phyloP scores from a whole-genome alignment of 139 green algal species.

The Chlamydomonas eustigma region DNA sequence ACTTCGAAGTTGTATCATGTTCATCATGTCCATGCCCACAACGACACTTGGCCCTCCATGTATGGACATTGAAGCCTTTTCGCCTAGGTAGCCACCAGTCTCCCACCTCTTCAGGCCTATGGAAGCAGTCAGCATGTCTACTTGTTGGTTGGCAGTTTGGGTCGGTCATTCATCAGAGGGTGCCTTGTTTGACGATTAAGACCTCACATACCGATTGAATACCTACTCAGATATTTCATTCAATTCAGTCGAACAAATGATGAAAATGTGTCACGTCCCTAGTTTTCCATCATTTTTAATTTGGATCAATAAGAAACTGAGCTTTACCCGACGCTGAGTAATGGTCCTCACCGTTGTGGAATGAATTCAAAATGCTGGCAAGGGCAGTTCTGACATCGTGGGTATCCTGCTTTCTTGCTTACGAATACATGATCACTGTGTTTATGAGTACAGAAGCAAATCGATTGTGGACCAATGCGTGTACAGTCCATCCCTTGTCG shows the following conservation, averaged over 20 bases:
- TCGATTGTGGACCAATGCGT: constrained; percentile 32
- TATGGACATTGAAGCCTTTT: constrained; percentile 57
- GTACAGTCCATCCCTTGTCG: constrained; percentile 36
- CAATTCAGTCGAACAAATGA: too few species aligned
- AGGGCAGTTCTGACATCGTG: constrained; percentile 25
- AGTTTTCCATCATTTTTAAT: too few species aligned
- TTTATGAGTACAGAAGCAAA: constrained; percentile 45
- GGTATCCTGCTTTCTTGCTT: constrained; percentile 29
- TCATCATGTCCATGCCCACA: constrained; percentile 44
- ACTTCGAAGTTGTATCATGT: constrained; percentile 31
- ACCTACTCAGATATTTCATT: too few species aligned
- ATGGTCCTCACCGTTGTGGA: constrained; percentile 25
- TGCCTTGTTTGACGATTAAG: too few species aligned
- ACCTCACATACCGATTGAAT: too few species aligned
- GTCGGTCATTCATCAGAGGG: too few species aligned
- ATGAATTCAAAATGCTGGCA: constrained; percentile 32
- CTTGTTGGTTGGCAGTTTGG: too few species aligned
- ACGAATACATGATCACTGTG: constrained; percentile 34
- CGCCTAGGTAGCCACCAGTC: constrained; percentile 53
- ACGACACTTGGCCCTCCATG: constrained; percentile 46
- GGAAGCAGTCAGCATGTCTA: too few species aligned
- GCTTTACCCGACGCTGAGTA: too few species aligned
- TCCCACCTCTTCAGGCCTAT: constrained; percentile 50
- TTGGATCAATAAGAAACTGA: too few species aligned
- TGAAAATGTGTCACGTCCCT: too few species aligned